Base-by-base conservation (phyloP, 1,284 basidiomycete genomes). In the Wolfiporia cocos region DNA sequence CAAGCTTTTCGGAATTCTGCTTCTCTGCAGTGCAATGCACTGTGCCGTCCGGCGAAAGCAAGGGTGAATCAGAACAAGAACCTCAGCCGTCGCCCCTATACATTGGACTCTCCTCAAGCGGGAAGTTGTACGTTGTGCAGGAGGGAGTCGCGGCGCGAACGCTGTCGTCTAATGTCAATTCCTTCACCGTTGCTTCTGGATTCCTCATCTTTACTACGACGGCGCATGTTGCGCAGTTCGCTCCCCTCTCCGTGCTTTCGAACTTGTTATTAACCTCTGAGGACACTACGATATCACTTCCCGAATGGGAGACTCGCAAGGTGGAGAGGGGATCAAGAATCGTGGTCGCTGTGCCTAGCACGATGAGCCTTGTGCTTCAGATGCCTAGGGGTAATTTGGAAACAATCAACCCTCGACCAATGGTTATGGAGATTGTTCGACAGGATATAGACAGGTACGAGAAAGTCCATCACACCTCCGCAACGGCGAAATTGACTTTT, bases 371-470 rank as follows among this genome's bases (percentile, higher is more conserved):
- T 14, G 87, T 99, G 1, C 67, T 99, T 11, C 96, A 99, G 67
- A 99, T 99, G 93, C 96, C 95, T 0, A 70, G 96, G 51, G 96
- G 96, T 0, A 99, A 99, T 63, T 61, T 99, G 41, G 96, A 99
- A 68, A 97, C 92, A 0, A 85, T 99, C 43, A 91, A 86, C 54
- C 96, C 96, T 1, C 73, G 96, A 24, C 88, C 95, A 1, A 68
- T 99, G 47, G 93, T 98, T 3, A 80, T 97, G 64, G 77, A 85
- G 39, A 82, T 89, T 3, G 83, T 95, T 1, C 73, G 75, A 41
- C 69, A 77, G 37, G 86, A 92, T 56, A 70, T 94, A 10, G 71
- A 83, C 37, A 66, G 60, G 92, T 93, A 55, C 50, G 85, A 67
- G 22, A 11, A 43, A 22, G 10, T 24, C 38, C 3, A 39, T 23